Evolutionary conservation across 257 asterid genomes (phyloP), one percentile per base, ranked within the genome.

Genomic region (Eustoma russellianum): DNA sequence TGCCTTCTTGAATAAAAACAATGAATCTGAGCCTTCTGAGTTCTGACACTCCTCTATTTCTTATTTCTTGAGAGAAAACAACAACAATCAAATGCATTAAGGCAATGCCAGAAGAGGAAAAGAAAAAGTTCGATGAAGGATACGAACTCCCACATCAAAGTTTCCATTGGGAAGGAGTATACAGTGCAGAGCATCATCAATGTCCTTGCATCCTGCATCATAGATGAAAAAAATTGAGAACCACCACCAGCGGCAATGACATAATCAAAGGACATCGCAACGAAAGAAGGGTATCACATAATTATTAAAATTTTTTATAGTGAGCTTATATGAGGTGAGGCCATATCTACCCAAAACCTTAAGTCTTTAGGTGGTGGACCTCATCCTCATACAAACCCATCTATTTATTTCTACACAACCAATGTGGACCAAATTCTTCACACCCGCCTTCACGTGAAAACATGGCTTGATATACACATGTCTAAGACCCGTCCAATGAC

Each of bases 101-200:
- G 19, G 33, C 13, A 15, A 40, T 17, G 34, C 12, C 16, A 3
- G 41, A 12, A 12, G 34, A 40, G 19, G 18, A 51, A 17, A 34
- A 30, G 28, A 17, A 24, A 18, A 12, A n/a, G n/a, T n/a, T n/a
- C n/a, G 18, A 19, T 7, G 66, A 73, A 84, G 95, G 92, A 91
- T 91, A 92, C 95, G 99, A 44, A 92, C 99, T 75, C 99, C 99
- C 48, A 92, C 97, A 88, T 88, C 97, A 74, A 80, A 92, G 73
- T 85, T 82, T 53, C 97, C 99, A 74, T 69, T 82, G 41, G 94
- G 83, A 66, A 92, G 94, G 79, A 78, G 73, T 50, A 81, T 76
- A 56, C 97, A 92, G 64, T 92, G 99, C 71, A 92, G 70, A 51
- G 99, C 99, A 68, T 92, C 99, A 81, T 92, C 99, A 79, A 92